These are phyloP conservation scores for Persicaria maculosa DNA, from an alignment of 148 eudicot genomes.

Conservation along the genomic window DNA sequence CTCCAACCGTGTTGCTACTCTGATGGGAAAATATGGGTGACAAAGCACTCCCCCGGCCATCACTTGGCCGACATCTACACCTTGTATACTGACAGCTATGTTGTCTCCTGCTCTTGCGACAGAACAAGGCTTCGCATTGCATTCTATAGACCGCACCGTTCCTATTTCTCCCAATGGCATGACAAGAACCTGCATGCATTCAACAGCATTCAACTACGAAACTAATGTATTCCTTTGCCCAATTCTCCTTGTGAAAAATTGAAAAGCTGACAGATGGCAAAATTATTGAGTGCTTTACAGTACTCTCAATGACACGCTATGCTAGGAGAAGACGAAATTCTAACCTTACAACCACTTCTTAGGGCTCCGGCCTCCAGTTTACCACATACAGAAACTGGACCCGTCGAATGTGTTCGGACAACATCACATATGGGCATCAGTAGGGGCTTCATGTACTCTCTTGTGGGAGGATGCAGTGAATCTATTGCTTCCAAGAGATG, in stretches of 20 bases:
- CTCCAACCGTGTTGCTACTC: slow-evolving; percentile 66
- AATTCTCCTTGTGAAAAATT: no score
- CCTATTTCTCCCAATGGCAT: slow-evolving; percentile 80
- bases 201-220: no score
- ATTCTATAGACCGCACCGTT: slow-evolving; percentile 65
- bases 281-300: no score
- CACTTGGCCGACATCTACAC: slow-evolving; percentile 53
- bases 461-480: slow-evolving; percentile 58
- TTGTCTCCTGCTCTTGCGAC: slow-evolving; percentile 93
- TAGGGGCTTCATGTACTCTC: slow-evolving; percentile 80
- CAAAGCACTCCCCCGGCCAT: slow-evolving; percentile 85
- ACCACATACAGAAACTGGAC: slow-evolving; percentile 74
- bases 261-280: no score
- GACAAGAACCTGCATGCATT: slow-evolving; percentile 53
- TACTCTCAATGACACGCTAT: no score
- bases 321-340: neutral
- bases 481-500: slow-evolving; percentile 74
- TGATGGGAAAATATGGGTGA: slow-evolving; percentile 88
- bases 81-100: slow-evolving; percentile 69
- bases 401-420: slow-evolving; percentile 63
- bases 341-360: slow-evolving; percentile 70
- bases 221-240: no score
- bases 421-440: slow-evolving; percentile 91
- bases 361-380: slow-evolving; percentile 92
- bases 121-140: slow-evolving; percentile 57